These are phyloP conservation scores for Trypanosoma scelopori DNA, from an alignment of 208 protist genomes.

Conservation along the genomic window DNA sequence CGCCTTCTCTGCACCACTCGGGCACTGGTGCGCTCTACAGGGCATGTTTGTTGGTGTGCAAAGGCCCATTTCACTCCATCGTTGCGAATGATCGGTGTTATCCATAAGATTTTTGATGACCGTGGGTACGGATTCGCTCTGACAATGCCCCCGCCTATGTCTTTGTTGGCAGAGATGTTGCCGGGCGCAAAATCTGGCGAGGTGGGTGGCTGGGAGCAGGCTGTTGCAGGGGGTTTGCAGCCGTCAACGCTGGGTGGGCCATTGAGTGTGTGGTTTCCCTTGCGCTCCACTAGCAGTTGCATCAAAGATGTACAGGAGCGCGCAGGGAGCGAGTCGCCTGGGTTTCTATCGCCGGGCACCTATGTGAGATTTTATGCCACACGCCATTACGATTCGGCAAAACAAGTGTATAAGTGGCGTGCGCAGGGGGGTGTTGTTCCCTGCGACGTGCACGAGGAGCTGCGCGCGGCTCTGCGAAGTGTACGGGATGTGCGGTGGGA, in stretches of 20 bases:
- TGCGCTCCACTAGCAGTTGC: neutral
- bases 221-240: neutral
- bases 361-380: constrained; percentile 24
- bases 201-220: neutral
- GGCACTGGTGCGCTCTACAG: neutral
- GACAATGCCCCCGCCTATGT: constrained; percentile 7
- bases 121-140: constrained; percentile 27
- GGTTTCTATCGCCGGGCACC: neutral
- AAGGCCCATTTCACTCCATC: neutral
- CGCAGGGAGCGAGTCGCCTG: neutral
- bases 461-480: constrained; percentile 3
- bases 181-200: neutral
- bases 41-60: neutral
- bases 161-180: no score
- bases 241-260: neutral
- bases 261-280: constrained; percentile 26
- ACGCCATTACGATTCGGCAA: constrained; percentile 12
- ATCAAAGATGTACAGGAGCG: neutral
- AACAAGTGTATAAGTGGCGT: constrained; percentile 13
- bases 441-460: constrained; percentile 17
- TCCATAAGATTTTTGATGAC: constrained; percentile 19
- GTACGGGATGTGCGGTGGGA: constrained; percentile 22
- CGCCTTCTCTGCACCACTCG: no score
- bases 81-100: constrained; percentile 20
- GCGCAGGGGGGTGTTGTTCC: constrained; percentile 3